Evolutionary conservation across 1,284 basidiomycete genomes (phyloP).

Genomic region (Coniophora puteana): DNA sequence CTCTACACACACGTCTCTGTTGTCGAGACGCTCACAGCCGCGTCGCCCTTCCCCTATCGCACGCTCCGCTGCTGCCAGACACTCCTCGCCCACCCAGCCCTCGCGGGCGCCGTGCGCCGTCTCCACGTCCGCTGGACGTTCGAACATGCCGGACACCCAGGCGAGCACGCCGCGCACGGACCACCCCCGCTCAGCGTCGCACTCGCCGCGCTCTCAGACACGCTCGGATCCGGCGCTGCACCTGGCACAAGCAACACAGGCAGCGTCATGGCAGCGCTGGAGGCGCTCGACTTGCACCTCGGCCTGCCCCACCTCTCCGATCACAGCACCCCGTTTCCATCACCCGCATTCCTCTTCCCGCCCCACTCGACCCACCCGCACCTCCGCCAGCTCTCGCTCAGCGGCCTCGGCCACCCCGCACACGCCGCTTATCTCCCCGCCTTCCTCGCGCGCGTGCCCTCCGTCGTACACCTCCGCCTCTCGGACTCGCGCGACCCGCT

Average conservation of each 20-base stretch:
- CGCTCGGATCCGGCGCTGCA: background rate
- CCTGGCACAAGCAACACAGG: too few species aligned
- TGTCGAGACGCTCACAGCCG: conserved; percentile 41
- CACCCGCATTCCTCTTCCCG: conserved; percentile 30
- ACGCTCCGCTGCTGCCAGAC: conserved; percentile 51
- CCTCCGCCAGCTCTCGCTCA: conserved; percentile 49
- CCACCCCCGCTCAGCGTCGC: conserved; percentile 27
- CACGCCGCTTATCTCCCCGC: conserved; percentile 36
- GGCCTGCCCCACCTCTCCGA: conserved; percentile 27
- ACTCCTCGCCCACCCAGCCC: conserved; percentile 41
- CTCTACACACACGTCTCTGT: conserved; percentile 52
- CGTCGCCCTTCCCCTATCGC: conserved; percentile 37
- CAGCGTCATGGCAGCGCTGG: conserved; percentile 30
- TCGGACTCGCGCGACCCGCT: conserved; percentile 42
- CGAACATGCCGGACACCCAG: conserved; percentile 18
- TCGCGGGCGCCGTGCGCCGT: conserved; percentile 40
- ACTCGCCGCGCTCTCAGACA: conserved; percentile 32
- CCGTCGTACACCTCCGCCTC: conserved; percentile 47
- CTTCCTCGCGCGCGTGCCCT: conserved; percentile 40
- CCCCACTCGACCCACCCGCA: conserved; percentile 41
- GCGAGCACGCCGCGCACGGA: conserved; percentile 11
- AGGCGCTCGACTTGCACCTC: conserved; percentile 54
- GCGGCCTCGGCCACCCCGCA: conserved; percentile 42
- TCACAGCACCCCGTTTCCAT: conserved; percentile 23
- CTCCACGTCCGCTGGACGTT: conserved; percentile 54